Conservation (phyloP, 1,284 basidiomycete species). For the Cutaneotrichosporon cutaneum region DNA sequence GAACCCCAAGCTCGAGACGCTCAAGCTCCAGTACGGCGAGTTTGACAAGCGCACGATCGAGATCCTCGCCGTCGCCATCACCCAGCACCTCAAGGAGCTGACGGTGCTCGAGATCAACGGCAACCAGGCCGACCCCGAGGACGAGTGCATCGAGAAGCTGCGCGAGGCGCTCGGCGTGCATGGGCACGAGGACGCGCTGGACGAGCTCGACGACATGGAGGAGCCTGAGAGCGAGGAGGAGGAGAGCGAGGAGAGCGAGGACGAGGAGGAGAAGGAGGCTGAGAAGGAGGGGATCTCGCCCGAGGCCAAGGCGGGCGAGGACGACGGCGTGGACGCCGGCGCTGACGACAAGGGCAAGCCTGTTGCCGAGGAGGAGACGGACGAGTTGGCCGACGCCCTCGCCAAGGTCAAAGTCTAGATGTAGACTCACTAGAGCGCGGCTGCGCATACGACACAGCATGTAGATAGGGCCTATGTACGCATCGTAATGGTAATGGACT, state of each 20-base stretch:
- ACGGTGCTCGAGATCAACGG: conserved; percentile 78
- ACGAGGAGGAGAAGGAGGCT: conserved; percentile 51
- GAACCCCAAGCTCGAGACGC: conserved; percentile 68
- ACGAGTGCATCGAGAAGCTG: conserved; percentile 68
- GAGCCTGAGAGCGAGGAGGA: conserved; percentile 59
- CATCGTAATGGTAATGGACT: neutral
- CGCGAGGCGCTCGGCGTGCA: conserved; percentile 66
- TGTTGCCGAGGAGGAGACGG: conserved; percentile 40
- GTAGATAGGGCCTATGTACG: conserved; percentile 4
- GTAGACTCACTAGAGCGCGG: conserved; percentile 2
- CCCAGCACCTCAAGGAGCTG: conserved; percentile 61
- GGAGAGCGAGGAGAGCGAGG: conserved; percentile 53
- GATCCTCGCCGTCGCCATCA: conserved; percentile 67
- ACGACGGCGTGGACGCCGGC: conserved; percentile 40
- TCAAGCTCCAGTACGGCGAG: conserved; percentile 88
- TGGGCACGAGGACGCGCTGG: conserved; percentile 77
- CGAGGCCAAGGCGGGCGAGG: conserved; percentile 48
- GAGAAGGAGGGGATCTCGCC: conserved; percentile 49
- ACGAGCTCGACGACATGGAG: conserved; percentile 69
- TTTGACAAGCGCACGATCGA: conserved; percentile 70
- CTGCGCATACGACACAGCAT: neutral
- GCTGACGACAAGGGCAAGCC: conserved; percentile 32
- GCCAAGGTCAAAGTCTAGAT: conserved; percentile 37
- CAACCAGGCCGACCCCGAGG: conserved; percentile 80
- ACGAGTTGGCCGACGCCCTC: conserved; percentile 48